Evolutionary conservation across 371 early-diverging fungal genomes (phyloP), one percentile per base, ranked within the genome.

Genomic region (Cokeromyces recurvatus): DNA sequence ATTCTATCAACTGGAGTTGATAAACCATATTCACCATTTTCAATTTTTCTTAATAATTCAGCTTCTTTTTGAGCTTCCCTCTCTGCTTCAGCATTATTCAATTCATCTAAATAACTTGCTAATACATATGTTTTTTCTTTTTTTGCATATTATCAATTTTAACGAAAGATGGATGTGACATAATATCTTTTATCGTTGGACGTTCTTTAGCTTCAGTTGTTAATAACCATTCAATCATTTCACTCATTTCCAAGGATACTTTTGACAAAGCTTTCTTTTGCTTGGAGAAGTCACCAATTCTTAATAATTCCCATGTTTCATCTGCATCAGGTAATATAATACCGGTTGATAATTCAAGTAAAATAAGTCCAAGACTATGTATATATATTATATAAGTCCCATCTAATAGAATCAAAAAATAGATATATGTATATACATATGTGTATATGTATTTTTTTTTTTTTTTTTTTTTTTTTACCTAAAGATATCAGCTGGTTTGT

Each of bases 401-500:
- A 11, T 35, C 14, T 46, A 8, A 1, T 21, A 10, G 4, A 7
- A 21, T 11, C n/a, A n/a, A n/a, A n/a, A n/a, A n/a, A n/a, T n/a
- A n/a, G n/a, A n/a, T n/a, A n/a, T n/a, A n/a, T n/a, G n/a, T n/a
- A n/a, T n/a, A n/a, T n/a, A n/a, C n/a, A n/a, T n/a, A n/a, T n/a
- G n/a, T n/a, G n/a, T n/a, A n/a, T n/a, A n/a, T n/a, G n/a, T n/a
- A n/a, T n/a, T n/a, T n/a, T n/a, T n/a, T n/a, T n/a, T n/a, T n/a
- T n/a, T n/a, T 22, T 22, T 21, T 29, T 4, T 39, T 22, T 15
- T 29, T 9, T 16, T 39, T 44, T 64, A 82, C 85, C 84, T 93
- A 50, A 93, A 98, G 17, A 98, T 76, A 56, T 98, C 99, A 2
- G 92, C 93, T 2, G 89, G 77, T 34, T 81, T 82, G 55, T 82